Percentiles rank a stretch among this genome's conserved stretches.
phyloP scores from a whole-genome alignment of 2,329 filamentous ascomycete genomes.

The Beauveria asiatica region DNA sequence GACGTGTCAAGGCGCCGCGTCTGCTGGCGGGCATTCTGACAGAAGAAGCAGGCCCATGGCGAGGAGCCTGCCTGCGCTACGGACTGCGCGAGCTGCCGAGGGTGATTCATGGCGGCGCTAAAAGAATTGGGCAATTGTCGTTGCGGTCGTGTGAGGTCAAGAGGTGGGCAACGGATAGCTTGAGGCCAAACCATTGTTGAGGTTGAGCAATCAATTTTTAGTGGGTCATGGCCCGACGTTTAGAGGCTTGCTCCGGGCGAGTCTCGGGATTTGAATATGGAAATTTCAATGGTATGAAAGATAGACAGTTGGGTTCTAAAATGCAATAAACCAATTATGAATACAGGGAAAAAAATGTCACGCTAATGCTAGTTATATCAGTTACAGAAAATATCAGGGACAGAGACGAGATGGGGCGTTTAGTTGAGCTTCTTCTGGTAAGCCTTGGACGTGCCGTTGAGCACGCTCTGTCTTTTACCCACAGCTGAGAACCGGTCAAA shows the following conservation, averaged over 20 bases:
- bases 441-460: slow-evolving; percentile 17
- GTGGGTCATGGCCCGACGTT: slow-evolving; percentile 8
- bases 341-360: not conserved
- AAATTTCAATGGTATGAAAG: not conserved
- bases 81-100: slow-evolving; percentile 28
- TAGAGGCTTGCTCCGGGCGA: not conserved
- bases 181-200: not conserved
- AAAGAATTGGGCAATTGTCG: not conserved
- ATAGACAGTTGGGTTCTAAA: not conserved
- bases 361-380: slow-evolving; percentile 4
- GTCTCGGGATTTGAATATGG: not conserved
- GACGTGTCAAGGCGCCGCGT: slow-evolving; percentile 16
- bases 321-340: not conserved
- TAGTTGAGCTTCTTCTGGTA: slow-evolving; percentile 18
- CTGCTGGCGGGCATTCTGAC: slow-evolving; percentile 25
- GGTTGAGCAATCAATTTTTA: slow-evolving; percentile 2
- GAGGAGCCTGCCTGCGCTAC: slow-evolving; percentile 19
- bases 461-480: slow-evolving; percentile 15
- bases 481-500: slow-evolving; percentile 29
- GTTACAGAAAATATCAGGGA: not conserved
- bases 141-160: not conserved
- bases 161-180: not conserved
- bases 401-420: not conserved
- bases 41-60: slow-evolving; percentile 30
- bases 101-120: slow-evolving; percentile 28